Percentiles rank a stretch among this genome's conserved stretches.
phyloP scores from a whole-genome alignment of 768 basidiomycete species.

The Podaxis sp. region DNA sequence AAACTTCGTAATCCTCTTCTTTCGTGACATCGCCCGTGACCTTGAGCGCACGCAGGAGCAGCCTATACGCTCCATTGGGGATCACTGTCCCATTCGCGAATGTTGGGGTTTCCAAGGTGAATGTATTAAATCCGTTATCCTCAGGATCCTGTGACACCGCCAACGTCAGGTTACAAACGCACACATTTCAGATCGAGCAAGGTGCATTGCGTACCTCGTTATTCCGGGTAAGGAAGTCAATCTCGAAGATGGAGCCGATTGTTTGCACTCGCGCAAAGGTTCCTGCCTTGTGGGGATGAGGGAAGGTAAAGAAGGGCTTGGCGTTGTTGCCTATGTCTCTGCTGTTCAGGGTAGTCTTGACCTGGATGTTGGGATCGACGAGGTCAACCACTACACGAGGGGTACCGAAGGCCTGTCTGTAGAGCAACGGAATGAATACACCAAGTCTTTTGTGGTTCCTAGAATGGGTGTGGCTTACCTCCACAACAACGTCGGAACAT shows the following conservation, averaged over 20 bases:
- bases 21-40: conserved; percentile 43
- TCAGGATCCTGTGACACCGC: conserved; percentile 20
- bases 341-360: conserved; percentile 39
- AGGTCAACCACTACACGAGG: conserved; percentile 47
- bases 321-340: conserved; percentile 19
- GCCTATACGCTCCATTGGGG: conserved; percentile 40
- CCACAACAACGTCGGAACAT: conserved; percentile 39
- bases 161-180: background rate
- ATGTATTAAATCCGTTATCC: conserved; percentile 30
- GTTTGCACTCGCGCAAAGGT: conserved; percentile 40
- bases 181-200: background rate
- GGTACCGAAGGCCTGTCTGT: conserved; percentile 43
- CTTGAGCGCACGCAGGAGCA: conserved; percentile 39
- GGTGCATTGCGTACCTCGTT: conserved; percentile 33
- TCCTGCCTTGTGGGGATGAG: conserved; percentile 31
- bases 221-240: conserved; percentile 49
- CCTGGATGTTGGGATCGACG: conserved; percentile 39
- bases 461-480: conserved; percentile 24
- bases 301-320: conserved; percentile 40
- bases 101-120: conserved; percentile 29
- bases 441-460: background rate
- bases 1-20: conserved; percentile 46
- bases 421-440: background rate
- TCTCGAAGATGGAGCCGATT: conserved; percentile 48
- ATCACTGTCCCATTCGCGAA: conserved; percentile 48